A percentile compares a stretch with the other conserved stretches of the same genome.
phyloP scores from a whole-genome alignment of 257 asterid genomes.

The Fraxinus pennsylvanica region DNA sequence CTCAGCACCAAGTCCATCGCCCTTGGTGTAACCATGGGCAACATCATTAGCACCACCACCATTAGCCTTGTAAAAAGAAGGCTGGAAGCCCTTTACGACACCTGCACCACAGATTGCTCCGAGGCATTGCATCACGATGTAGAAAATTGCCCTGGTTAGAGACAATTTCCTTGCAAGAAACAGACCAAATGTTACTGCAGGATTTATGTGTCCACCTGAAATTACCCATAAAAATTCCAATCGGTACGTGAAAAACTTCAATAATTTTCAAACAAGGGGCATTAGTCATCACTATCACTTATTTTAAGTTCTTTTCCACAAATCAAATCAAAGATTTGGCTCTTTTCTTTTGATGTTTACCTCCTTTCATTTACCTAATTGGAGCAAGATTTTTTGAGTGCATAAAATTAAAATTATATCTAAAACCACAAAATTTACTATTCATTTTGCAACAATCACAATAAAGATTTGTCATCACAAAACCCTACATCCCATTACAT shows the following conservation, averaged over 20 bases:
- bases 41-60: slow-evolving; percentile 74
- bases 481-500: not conserved
- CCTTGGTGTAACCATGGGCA: slow-evolving; percentile 69
- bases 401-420: not conserved
- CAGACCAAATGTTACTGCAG: slow-evolving; percentile 82
- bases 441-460: not conserved
- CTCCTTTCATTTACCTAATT: not conserved
- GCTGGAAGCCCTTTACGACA: slow-evolving; percentile 75
- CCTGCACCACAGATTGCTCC: slow-evolving; percentile 88
- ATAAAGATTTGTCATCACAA: not conserved
- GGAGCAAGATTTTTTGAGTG: too few relatives aligned
- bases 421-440: not conserved
- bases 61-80: slow-evolving; percentile 40
- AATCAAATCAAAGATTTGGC: not conserved
- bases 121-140: slow-evolving; percentile 76
- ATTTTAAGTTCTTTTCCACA: not conserved
- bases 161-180: slow-evolving; percentile 78
- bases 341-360: not conserved
- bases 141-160: slow-evolving; percentile 64
- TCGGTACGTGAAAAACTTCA: not conserved
- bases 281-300: not conserved
- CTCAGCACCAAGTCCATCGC: slow-evolving; percentile 80
- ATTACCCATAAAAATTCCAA: not conserved
- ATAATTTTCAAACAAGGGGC: not conserved
- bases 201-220: slow-evolving; percentile 85